Evolutionary conservation across 2,329 filamentous ascomycete genomes (phyloP).

Genomic region (Hypoxylon sp.): DNA sequence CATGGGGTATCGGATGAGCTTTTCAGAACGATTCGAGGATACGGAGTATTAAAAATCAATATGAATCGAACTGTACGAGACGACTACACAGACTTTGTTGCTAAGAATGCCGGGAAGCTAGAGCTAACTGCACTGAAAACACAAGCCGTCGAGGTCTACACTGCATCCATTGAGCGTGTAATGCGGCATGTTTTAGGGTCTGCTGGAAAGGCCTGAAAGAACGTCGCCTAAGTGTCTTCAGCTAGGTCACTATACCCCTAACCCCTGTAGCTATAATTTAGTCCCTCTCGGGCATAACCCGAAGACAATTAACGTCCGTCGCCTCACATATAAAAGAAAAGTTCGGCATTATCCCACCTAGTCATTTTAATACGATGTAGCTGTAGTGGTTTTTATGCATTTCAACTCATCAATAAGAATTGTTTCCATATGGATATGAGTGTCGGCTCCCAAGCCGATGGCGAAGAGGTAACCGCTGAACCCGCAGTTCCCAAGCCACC

Average conservation of each 20-base stretch:
- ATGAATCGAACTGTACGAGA: slow-evolving; percentile 63
- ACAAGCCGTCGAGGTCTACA: slow-evolving; percentile 49
- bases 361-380: too few relatives aligned
- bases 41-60: slow-evolving; percentile 66
- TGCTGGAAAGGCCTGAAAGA: slow-evolving; percentile 52
- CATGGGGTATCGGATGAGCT: slow-evolving; percentile 45
- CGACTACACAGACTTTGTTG: slow-evolving; percentile 53
- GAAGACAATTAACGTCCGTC: slow-evolving; percentile 1
- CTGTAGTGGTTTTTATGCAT: too few relatives aligned
- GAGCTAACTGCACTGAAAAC: slow-evolving; percentile 54
- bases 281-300: slow-evolving; percentile 19
- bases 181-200: slow-evolving; percentile 54
- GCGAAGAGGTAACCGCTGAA: slow-evolving; percentile 1
- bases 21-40: slow-evolving; percentile 45
- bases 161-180: slow-evolving; percentile 1
- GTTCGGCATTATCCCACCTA: slow-evolving; percentile 7
- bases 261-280: too few relatives aligned
- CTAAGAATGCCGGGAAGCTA: slow-evolving; percentile 49
- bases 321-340: slow-evolving; percentile 12
- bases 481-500: slow-evolving; percentile 1
- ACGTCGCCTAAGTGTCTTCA: too few relatives aligned
- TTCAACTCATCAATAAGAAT: too few relatives aligned
- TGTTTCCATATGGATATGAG: slow-evolving; percentile 15
- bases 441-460: slow-evolving; percentile 9
- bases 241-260: too few relatives aligned